Evolutionary conservation across 2,329 filamentous ascomycete species (phyloP), one percentile per base, ranked within the genome.

Genomic region (Blastomyces emzantsi): DNA sequence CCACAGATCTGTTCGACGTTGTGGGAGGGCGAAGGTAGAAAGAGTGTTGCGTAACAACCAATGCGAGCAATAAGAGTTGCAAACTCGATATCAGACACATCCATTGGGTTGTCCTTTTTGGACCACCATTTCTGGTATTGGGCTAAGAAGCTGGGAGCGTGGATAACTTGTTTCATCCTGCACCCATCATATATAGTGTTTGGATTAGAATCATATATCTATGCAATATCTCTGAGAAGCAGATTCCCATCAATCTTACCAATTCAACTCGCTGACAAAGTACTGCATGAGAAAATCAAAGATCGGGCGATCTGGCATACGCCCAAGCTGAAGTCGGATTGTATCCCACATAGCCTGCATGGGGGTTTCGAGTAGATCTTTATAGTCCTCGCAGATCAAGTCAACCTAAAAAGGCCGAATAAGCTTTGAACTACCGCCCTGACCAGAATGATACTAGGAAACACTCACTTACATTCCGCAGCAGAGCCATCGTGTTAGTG

Each of bases 401-500:
- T 55, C 52, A 19, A 30, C 33, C 52, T 55, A n/a, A n/a, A 28
- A 36, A 54, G 19, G 28, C 36, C 30, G 17, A 55, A 55, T 55
- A 2, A 55, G 52, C 49, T 55, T n/a, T 36, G 22, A 36, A 19
- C 28, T 19, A n/a, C 11, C 17, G 17, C 13, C 30, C 6, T 2
- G 17, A 11, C 15, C 8, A 13, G 52, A 19, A 55, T 55, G n/a
- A 55, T 55, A 33, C 8, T 19, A 33, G 33, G 25, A 11, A 22
- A 15, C 5, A 51, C 22, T 51, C 47, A 55, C 3, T 55, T 36
- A 55, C 52, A 36, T 22, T 55, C 52, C 30, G 28, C 28, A 55
- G 52, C 52, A 55, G n/a, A 55, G 52, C 30, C 52, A 55, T 55
- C 8, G 52, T 55, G 17, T 55, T 55, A 19, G 52, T 36, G n/a